phyloP scores from a whole-genome alignment of 306 rosid species.

The Crataegus laevigata region DNA sequence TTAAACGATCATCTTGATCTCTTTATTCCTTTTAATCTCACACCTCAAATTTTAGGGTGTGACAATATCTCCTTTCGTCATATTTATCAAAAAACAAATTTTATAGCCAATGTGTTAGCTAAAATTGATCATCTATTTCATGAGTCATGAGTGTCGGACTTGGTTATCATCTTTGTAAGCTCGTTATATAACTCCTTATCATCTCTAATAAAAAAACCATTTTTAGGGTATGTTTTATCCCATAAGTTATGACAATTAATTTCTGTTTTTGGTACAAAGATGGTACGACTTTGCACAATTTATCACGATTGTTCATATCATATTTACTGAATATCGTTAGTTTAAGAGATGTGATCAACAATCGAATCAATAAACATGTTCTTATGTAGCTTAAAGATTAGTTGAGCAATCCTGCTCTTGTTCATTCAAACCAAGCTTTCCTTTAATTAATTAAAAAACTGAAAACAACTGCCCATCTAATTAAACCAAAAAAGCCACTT shows the following conservation, averaged over 20 bases:
- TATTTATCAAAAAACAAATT: no score
- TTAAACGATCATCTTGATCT: no score
- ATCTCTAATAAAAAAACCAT: background rate
- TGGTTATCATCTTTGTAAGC: no score
- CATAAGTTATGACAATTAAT: background rate
- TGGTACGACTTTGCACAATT: background rate
- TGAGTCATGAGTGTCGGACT: no score
- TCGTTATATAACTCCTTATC: background rate
- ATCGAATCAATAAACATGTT: background rate
- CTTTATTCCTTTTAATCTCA: no score
- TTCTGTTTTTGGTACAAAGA: background rate
- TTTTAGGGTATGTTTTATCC: background rate
- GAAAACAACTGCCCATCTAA: background rate
- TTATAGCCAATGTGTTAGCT: no score
- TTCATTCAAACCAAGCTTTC: background rate
- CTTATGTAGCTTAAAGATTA: background rate
- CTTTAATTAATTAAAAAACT: no score
- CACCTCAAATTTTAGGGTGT: no score
- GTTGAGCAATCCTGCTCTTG: background rate
- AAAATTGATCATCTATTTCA: no score
- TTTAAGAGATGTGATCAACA: background rate
- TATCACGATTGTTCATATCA: background rate
- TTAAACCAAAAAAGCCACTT: background rate
- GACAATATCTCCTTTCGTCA: no score
- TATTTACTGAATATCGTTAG: background rate